These are phyloP conservation scores for Cyclostephanos tholiformis DNA, from an alignment of 108 stramenopile genomes.

Conservation along the genomic window DNA sequence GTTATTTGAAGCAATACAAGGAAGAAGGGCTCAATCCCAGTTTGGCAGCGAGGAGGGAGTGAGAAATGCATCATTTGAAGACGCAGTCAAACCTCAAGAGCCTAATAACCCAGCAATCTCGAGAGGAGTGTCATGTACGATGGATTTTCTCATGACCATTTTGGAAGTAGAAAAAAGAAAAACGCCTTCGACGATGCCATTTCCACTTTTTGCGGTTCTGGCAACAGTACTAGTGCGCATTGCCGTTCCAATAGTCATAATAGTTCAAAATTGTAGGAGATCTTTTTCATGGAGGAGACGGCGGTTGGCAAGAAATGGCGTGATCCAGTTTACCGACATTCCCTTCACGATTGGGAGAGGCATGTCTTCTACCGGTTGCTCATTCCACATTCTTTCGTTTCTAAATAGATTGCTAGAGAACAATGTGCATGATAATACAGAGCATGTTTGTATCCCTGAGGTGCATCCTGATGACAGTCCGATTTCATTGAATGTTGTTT, in stretches of 20 bases:
- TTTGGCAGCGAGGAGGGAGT: conserved; percentile 5
- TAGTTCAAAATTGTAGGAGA: conserved; percentile 34
- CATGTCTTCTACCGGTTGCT: conserved; percentile 30
- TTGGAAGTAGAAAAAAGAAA: conserved; percentile 5
- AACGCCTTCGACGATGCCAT: conserved; percentile 16
- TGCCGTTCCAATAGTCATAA: conserved; percentile 32
- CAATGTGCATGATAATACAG: not conserved
- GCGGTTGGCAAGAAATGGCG: not conserved
- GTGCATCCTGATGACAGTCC: conserved; percentile 10
- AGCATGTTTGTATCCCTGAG: conserved; percentile 7
- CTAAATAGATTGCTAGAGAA: conserved; percentile 32
- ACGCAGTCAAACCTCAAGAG: not conserved
- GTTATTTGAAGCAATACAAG: conserved; percentile 7
- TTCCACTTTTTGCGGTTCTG: conserved; percentile 30
- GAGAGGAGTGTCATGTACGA: conserved; percentile 17
- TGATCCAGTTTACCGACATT: conserved; percentile 22
- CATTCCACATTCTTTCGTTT: conserved; percentile 45
- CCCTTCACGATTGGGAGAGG: conserved; percentile 43
- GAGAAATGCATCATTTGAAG: not conserved
- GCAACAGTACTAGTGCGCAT: conserved; percentile 33
- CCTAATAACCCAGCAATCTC: not conserved
- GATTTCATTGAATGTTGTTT: conserved; percentile 26
- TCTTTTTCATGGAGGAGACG: conserved; percentile 22
- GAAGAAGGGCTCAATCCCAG: conserved; percentile 5
- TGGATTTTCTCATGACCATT: conserved; percentile 19